Base-by-base conservation (phyloP, 1,284 basidiomycete species). In the Blastosporella zonata region DNA sequence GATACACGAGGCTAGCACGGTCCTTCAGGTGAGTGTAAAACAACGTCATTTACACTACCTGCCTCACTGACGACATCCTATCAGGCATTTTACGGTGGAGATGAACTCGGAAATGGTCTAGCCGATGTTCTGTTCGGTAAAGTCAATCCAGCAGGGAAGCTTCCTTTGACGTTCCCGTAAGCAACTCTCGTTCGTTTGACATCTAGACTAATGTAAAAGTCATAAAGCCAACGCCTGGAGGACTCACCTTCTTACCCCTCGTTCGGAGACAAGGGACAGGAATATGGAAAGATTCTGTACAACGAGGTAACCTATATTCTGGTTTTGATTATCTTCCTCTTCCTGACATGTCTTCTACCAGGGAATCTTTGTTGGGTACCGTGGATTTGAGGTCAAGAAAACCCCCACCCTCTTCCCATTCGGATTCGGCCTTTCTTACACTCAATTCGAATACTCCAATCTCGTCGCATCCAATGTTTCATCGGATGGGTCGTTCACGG, bases 51-150 rank as follows among this genome's bases (percentile, higher is more conserved):
- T 13, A 13, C 15, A 17, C 3, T 21, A n/a, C 45, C 47, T 15
- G 21, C 43, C 13, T 45, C 38, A 25, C 31, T 21, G 27, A 43
- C 35, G 27, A 42, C 29, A 29, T 12, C 5, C 35, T 2, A 4
- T n/a, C 46, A 73, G 67, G 73, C 76, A 12, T 81, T 77, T 59
- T 80, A 77, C 54, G 77, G 77, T 9, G 80, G 81, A 2, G 80
- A 83, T 59, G 78, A 78, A 55, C 61, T 72, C 20, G 80, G 80
- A 6, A 71, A 73, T 48, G 77, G 70, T 5, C 59, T 82, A 3
- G 75, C 77, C 3, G 75, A 80, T 57, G 70, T 79, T 1, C 50
- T 81, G 5, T 81, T 78, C 56, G 78, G 79, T 17, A 71, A 72
- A 54, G 67, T 70, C n/a, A 79, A 79, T 55, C 77, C 77, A 1